Percentiles rank a stretch among this genome's conserved stretches.
Conservation (phyloP, 805 yeast species). For the Saccharomycopsis sp. region DNA sequence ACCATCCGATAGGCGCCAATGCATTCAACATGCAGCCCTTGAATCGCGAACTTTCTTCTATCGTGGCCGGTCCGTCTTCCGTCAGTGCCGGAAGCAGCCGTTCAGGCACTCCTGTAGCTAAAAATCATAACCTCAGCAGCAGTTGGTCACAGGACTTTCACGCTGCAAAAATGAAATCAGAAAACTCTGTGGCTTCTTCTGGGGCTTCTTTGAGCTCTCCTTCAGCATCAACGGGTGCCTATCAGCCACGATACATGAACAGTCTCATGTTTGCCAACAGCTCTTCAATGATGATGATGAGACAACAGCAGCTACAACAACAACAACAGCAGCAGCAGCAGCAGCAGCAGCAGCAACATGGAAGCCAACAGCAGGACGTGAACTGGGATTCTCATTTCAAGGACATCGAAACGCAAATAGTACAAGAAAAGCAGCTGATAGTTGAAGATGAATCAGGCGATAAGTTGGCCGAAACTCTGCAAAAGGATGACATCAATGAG, state of each 20-base stretch:
- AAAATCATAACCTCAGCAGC: background rate
- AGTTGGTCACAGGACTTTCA: conserved; percentile 22
- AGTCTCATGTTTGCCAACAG: conserved; percentile 12
- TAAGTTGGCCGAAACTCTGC: conserved; percentile 14
- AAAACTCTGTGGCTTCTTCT: too few species aligned
- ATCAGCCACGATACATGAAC: conserved; percentile 19
- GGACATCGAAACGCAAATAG: conserved; percentile 28
- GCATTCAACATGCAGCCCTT: conserved; percentile 13
- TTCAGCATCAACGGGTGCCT: background rate
- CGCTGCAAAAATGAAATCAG: too few species aligned
- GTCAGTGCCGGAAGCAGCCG: conserved; percentile 1
- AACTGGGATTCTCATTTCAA: conserved; percentile 40
- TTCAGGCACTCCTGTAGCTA: background rate
- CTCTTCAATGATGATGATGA: conserved; percentile 1
- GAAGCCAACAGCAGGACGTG: conserved; percentile 26
- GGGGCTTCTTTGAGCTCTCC: background rate
- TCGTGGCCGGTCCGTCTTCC: background rate
- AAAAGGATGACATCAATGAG: conserved; percentile 20
- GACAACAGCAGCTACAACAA: conserved; percentile 9
- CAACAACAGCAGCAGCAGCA: conserved; percentile 15
- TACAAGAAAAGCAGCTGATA: conserved; percentile 20
- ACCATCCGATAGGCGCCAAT: background rate
- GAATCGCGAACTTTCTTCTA: conserved; percentile 2
- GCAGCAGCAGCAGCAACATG: conserved; percentile 16
- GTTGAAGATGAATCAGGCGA: conserved; percentile 11